Evolutionary conservation across 257 asterid genomes (phyloP), one percentile per base, ranked within the genome.

Genomic region (Dorcoceras hygrometricum): DNA sequence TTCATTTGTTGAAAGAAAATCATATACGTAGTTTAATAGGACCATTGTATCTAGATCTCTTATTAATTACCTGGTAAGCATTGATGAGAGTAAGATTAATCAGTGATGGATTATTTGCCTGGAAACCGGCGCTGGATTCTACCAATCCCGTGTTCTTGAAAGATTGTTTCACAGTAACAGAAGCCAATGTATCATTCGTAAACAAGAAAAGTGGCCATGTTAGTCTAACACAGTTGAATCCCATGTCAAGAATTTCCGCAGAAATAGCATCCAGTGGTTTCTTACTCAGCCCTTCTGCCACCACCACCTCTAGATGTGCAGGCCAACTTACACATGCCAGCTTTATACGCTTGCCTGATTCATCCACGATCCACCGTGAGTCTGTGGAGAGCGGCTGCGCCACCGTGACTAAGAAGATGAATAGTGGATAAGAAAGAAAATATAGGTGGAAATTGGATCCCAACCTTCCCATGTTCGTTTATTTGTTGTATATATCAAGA

Each of bases 201-300:
- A 89, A 81, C 90, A 93, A 71, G 79, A 83, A 88, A 22, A 93
- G 96, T 20, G 98, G 95, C 98, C 98, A 93, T 29, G 97, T 88
- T 4, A 93, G 80, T 75, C 98, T 79, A 23, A 89, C 98, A 58
- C 98, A 93, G 67, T 89, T 93, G 79, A 93, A 93, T 5, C 98
- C 98, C 82, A 84, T 25, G 31, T 65, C 67, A 3, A 16, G 18
- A 43, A 93, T 88, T 12, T 76, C 69, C 22, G 71, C 65, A 0
- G 98, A 88, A 3, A 93, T 88, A 54, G 64, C 79, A 32, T 93
- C 96, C 67, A 81, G 85, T 59, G 90, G 84, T 66, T 78, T 91
- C 71, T 88, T 86, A 80, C 91, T 93, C 48, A 93, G 83, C 73
- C 98, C 98, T 61, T 93, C 97, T 2, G 98, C 95, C 87, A 89